Conservation (phyloP, 2,329 filamentous ascomycete species). For the Atkinsonella texensis region DNA sequence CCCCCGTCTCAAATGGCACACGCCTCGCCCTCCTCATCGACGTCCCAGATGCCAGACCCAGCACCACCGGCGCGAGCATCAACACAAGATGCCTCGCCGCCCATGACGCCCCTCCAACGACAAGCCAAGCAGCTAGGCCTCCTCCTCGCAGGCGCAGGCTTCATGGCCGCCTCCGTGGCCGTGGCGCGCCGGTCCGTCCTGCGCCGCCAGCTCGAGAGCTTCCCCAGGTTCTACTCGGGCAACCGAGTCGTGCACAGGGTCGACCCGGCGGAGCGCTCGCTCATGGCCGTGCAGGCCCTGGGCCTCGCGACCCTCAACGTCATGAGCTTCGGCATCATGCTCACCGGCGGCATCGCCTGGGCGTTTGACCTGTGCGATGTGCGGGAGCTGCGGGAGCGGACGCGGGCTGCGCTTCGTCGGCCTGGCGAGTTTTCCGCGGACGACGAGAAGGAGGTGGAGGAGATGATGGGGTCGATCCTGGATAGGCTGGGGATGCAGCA, state of each 20-base stretch:
- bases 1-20: constrained; percentile 1
- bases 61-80: constrained; percentile 10
- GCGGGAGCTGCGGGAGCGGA: constrained; percentile 47
- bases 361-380: constrained; percentile 63
- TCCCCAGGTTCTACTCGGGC: constrained; percentile 61
- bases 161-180: constrained; percentile 59
- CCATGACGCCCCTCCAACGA: constrained; percentile 32
- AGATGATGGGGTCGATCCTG: constrained; percentile 48
- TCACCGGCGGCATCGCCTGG: constrained; percentile 61
- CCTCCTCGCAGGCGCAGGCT: constrained; percentile 62
- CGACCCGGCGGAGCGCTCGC: constrained; percentile 20
- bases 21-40: constrained; percentile 1
- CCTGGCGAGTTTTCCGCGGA: constrained; percentile 23
- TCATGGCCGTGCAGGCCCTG: constrained; percentile 73
- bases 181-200: constrained; percentile 60
- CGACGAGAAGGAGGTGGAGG: constrained; percentile 48
- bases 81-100: constrained; percentile 12
- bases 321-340: constrained; percentile 60
- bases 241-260: constrained; percentile 27
- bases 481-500: constrained; percentile 31
- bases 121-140: constrained; percentile 50
- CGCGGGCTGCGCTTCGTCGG: constrained; percentile 31
- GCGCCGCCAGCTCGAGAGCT: constrained; percentile 46
- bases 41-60: constrained; percentile 2
- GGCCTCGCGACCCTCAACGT: constrained; percentile 83